Percentiles rank a stretch among this genome's conserved stretches.
Conservation (phyloP, 352 stramenopile genomes). For the Phytopythium chamaehyphon region DNA sequence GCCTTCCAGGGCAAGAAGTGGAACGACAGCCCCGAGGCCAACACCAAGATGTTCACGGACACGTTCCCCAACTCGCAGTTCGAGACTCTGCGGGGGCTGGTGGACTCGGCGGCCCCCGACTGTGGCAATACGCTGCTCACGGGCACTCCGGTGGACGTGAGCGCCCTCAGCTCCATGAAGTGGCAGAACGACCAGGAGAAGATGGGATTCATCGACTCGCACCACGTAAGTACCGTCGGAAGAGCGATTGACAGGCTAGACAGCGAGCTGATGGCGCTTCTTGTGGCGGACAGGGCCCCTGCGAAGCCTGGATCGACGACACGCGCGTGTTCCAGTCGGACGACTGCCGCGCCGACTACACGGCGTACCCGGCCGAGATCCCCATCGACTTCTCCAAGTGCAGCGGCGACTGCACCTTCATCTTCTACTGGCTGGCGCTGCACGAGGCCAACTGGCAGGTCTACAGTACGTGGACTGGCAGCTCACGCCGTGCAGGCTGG, state of each 20-base stretch:
- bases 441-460: constrained; percentile 23
- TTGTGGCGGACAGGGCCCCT: constrained; percentile 23
- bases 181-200: constrained; percentile 14
- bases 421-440: constrained; percentile 41
- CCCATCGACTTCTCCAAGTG: constrained; percentile 42
- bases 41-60: constrained; percentile 21
- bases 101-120: constrained; percentile 13
- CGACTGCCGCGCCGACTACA: constrained; percentile 34
- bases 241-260: neutral
- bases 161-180: constrained; percentile 19
- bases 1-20: constrained; percentile 18
- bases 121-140: constrained; percentile 13
- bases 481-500: neutral
- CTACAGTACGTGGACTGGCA: constrained; percentile 25
- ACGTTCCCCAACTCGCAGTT: constrained; percentile 18
- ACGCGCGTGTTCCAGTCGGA: constrained; percentile 20
- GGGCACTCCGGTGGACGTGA: constrained; percentile 8
- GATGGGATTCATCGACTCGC: constrained; percentile 31
- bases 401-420: constrained; percentile 27
- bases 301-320: constrained; percentile 43
- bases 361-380: constrained; percentile 23
- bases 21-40: constrained; percentile 14
- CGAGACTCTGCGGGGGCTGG: constrained; percentile 17
- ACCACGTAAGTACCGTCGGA: constrained; percentile 16
- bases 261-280: neutral